phyloP scores from a whole-genome alignment of 108 stramenopile genomes.

The Skeletonema potamos region DNA sequence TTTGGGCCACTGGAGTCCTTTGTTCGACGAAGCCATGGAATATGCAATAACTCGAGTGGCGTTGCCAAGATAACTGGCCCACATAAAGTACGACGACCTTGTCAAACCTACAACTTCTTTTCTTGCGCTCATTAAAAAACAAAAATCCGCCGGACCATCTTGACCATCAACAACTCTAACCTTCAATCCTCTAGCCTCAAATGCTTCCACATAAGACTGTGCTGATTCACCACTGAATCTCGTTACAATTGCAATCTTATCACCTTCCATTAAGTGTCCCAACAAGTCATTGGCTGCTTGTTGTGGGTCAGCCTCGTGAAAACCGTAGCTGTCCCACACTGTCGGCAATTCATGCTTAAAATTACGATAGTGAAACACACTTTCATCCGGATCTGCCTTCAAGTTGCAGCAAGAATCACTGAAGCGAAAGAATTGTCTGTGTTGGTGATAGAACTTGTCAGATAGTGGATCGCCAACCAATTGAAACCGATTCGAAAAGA shows the following conservation, averaged over 20 bases:
- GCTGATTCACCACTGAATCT: slow-evolving; percentile 14
- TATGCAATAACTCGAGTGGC: slow-evolving; percentile 33
- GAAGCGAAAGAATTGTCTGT: slow-evolving; percentile 33
- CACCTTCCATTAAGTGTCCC: slow-evolving; percentile 37
- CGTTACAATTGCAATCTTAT: slow-evolving; percentile 50
- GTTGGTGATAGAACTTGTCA: slow-evolving; percentile 15
- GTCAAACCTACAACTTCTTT: slow-evolving; percentile 51
- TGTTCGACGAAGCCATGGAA: slow-evolving; percentile 26
- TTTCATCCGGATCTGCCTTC: slow-evolving; percentile 48
- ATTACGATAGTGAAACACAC: slow-evolving; percentile 61
- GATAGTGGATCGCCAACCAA: not conserved
- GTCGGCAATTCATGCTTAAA: slow-evolving; percentile 57
- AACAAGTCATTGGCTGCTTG: slow-evolving; percentile 39
- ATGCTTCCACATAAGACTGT: slow-evolving; percentile 27
- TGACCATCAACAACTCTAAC: slow-evolving; percentile 43
- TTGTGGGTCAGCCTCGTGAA: slow-evolving; percentile 55
- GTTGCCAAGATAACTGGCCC: slow-evolving; percentile 57
- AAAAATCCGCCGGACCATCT: slow-evolving; percentile 62
- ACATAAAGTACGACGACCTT: slow-evolving; percentile 47
- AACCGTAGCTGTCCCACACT: slow-evolving; percentile 37
- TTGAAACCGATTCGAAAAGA: slow-evolving; percentile 7
- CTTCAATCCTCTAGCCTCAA: slow-evolving; percentile 36
- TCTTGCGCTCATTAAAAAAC: slow-evolving; percentile 49
- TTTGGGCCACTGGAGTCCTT: not conserved
- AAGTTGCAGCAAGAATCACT: slow-evolving; percentile 24